Base-by-base conservation (phyloP, 2,329 filamentous ascomycete genomes). In the Diaporthe vexans region DNA sequence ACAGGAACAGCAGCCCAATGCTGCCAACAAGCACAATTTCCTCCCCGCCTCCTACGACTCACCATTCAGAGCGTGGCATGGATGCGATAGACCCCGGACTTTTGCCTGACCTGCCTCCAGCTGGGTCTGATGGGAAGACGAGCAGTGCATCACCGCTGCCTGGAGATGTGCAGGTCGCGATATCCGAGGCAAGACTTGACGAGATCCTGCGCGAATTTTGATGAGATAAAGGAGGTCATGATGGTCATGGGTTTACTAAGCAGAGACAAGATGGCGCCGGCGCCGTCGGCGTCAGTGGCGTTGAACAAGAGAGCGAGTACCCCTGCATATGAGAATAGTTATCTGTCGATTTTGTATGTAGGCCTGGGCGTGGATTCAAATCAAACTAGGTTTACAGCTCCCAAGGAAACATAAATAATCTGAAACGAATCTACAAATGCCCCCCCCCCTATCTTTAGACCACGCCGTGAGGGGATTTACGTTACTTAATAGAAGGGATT, bases 1-100 rank as follows among this genome's bases (percentile, higher is more conserved):
- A 54, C 15, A 68, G n/a, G 48, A 33, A 33, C 19, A 52, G 54
- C 29, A 51, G 51, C 17, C 72, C 57, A 29, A 72, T 37, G 11
- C 33, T 40, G 21, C 52, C 26, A 1, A 52, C 54, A 6, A 74
- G 43, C 29, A 61, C 61, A 21, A 59, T 74, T 19, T n/a, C 67
- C 5, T 54, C 57, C 9, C 57, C 70, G 21, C 24, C 33, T 9
- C 40, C 54, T 26, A 24, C 51, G 26, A 35, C 9, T 1, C 69
- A 67, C 26, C 59, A 57, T 26, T 58, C 72, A 35, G 72, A 74
- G 46, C 58, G 74, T 17, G 74, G 74, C 1, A 29, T 74, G 73
- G 74, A 76, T 24, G 72, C 74, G 54, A 74, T 76, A 57, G 74
- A 76, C 26, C 72, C 72, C 24, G 68, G 72, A 1, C 51, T 76